Evolutionary conservation across 2,329 filamentous ascomycete species (phyloP).

Genomic region (Diaporthe destruens): DNA sequence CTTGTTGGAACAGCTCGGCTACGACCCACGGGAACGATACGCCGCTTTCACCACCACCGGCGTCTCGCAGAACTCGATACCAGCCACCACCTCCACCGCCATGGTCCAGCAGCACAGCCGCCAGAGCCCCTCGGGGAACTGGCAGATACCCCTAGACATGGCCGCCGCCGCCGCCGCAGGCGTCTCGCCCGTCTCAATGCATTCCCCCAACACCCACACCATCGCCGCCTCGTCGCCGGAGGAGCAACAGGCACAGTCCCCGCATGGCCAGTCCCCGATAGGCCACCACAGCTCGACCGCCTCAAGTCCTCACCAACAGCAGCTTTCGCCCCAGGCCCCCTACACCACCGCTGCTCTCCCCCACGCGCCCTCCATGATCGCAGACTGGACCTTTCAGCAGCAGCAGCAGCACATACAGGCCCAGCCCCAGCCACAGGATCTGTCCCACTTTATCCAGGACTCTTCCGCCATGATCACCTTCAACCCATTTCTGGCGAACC

Average conservation of each 20-base stretch:
- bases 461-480: conserved; percentile 66
- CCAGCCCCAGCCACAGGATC: conserved; percentile 58
- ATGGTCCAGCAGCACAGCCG: conserved; percentile 51
- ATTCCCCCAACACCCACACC: conserved; percentile 56
- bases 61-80: conserved; percentile 53
- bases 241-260: conserved; percentile 62
- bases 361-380: conserved; percentile 62
- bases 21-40: conserved; percentile 70
- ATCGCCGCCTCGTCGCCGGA: conserved; percentile 65
- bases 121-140: conserved; percentile 57
- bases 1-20: conserved; percentile 70
- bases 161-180: conserved; percentile 42
- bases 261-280: conserved; percentile 52
- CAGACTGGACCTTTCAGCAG: conserved; percentile 73
- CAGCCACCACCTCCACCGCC: conserved; percentile 51
- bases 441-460: conserved; percentile 69
- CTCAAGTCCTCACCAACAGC: conserved; percentile 66
- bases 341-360: conserved; percentile 65
- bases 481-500: conserved; percentile 63
- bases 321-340: conserved; percentile 60
- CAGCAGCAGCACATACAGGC: conserved; percentile 65
- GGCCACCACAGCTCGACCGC: conserved; percentile 60
- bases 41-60: conserved; percentile 58
- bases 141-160: conserved; percentile 68
- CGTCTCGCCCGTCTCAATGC: conserved; percentile 50